These are phyloP conservation scores for Abrus pulchellus DNA, from an alignment of 306 rosid genomes.

Conservation along the genomic window DNA sequence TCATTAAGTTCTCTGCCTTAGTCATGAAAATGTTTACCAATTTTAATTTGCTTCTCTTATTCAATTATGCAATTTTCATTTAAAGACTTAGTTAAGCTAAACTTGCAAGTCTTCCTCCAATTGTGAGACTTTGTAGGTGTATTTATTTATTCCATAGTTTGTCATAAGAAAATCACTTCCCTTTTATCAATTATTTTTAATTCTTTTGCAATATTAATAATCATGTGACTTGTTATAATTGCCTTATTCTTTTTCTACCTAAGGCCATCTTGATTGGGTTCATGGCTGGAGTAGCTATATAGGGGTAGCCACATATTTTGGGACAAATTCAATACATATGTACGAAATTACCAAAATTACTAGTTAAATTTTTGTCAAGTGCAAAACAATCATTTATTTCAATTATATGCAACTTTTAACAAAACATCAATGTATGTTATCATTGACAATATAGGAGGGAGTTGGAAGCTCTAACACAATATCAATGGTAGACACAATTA, in stretches of 20 bases:
- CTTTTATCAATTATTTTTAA: not conserved
- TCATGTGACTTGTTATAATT: conserved; percentile 39
- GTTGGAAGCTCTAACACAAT: too few relatives aligned
- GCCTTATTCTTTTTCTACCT: conserved; percentile 82
- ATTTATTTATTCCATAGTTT: not conserved
- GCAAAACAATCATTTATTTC: too few relatives aligned
- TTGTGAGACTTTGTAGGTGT: conserved; percentile 92
- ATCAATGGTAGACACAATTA: too few relatives aligned
- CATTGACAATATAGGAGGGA: too few relatives aligned
- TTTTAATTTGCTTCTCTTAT: conserved; percentile 18
- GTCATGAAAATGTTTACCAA: too few relatives aligned
- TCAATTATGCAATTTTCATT: conserved; percentile 14
- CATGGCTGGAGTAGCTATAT: conserved; percentile 95
- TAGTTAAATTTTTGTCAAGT: too few relatives aligned
- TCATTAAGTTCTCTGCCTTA: not conserved
- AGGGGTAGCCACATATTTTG: too few relatives aligned
- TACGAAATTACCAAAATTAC: too few relatives aligned
- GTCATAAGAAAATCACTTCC: not conserved
- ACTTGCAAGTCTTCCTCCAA: conserved; percentile 92
- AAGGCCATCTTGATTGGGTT: conserved; percentile 92
- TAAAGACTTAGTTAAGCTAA: conserved; percentile 97
- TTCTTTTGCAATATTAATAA: not conserved
- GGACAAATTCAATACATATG: too few relatives aligned
- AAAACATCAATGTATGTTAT: too few relatives aligned
- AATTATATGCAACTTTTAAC: too few relatives aligned